Conservation (phyloP, 225 moss, liverwort and hornwort genomes). For the Bryum argenteum region DNA sequence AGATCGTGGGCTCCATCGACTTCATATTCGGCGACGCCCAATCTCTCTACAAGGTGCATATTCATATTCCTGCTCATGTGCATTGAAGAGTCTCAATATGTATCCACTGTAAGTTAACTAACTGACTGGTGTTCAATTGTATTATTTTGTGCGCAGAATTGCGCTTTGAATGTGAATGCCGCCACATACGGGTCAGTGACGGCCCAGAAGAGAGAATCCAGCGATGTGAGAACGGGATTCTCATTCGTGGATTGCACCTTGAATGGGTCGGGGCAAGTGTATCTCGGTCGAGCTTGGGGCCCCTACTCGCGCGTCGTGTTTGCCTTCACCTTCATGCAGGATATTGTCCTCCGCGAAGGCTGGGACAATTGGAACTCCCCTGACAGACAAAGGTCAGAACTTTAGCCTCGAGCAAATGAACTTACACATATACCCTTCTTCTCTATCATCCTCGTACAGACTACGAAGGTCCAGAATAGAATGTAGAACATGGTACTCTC, state of each 20-base stretch:
- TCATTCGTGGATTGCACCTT: conserved; percentile 52
- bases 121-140: too few species aligned
- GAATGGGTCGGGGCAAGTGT: conserved; percentile 54
- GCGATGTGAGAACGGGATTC: conserved; percentile 42
- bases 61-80: too few species aligned
- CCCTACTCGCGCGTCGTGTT: conserved; percentile 64
- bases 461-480: too few species aligned
- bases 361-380: conserved; percentile 64
- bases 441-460: too few species aligned
- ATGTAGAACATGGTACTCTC: too few species aligned
- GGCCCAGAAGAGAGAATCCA: conserved; percentile 51
- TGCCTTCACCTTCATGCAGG: conserved; percentile 54
- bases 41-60: conserved; percentile 46
- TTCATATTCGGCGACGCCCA: conserved; percentile 64
- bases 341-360: conserved; percentile 49
- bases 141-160: conserved; percentile 32
- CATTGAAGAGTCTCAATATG: too few species aligned
- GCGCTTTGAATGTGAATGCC: conserved; percentile 46
- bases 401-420: background rate
- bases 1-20: conserved; percentile 59
- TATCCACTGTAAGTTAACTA: too few species aligned
- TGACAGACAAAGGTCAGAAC: conserved; percentile 45
- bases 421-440: too few species aligned
- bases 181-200: conserved; percentile 54
- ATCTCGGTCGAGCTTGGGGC: conserved; percentile 64